Evolutionary conservation across 2,329 filamentous ascomycete species (phyloP).

Genomic region (Fusarium veterinarium): DNA sequence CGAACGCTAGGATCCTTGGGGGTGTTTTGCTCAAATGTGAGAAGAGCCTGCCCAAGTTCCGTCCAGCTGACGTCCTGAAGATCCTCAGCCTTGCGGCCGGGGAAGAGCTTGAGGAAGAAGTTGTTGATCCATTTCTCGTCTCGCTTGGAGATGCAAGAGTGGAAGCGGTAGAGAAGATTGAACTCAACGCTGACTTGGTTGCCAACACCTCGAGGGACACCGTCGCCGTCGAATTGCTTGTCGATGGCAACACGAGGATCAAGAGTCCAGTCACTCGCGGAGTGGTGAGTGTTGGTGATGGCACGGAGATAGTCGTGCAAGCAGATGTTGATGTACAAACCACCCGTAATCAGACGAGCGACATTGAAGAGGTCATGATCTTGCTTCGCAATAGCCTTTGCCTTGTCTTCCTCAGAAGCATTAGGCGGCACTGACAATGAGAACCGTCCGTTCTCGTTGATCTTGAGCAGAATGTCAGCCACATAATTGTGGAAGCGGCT

Average conservation of each 20-base stretch:
- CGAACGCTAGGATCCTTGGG: conserved; percentile 57
- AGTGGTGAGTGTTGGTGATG: conserved; percentile 69
- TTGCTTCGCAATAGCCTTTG: conserved; percentile 54
- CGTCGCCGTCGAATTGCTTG: conserved; percentile 55
- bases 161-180: conserved; percentile 75
- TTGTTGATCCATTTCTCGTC: conserved; percentile 72
- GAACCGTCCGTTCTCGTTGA: conserved; percentile 76
- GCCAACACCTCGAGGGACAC: conserved; percentile 66
- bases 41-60: conserved; percentile 37
- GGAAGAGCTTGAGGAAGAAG: conserved; percentile 54
- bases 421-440: conserved; percentile 12
- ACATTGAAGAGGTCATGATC: conserved; percentile 68
- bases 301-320: conserved; percentile 70
- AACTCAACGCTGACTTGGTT: conserved; percentile 77
- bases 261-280: conserved; percentile 69
- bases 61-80: conserved; percentile 49
- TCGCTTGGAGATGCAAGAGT: conserved; percentile 68
- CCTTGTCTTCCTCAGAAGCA: conserved; percentile 42
- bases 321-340: conserved; percentile 67
- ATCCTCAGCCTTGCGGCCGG: conserved; percentile 50
- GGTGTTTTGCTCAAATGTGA: conserved; percentile 30
- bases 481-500: conserved; percentile 77
- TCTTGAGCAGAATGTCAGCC: conserved; percentile 69
- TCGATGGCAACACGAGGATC: conserved; percentile 71
- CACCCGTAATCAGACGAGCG: conserved; percentile 56